These are phyloP conservation scores for Aspergillus aculeatinus DNA, from an alignment of 2,329 filamentous ascomycete genomes.

Conservation along the genomic window DNA sequence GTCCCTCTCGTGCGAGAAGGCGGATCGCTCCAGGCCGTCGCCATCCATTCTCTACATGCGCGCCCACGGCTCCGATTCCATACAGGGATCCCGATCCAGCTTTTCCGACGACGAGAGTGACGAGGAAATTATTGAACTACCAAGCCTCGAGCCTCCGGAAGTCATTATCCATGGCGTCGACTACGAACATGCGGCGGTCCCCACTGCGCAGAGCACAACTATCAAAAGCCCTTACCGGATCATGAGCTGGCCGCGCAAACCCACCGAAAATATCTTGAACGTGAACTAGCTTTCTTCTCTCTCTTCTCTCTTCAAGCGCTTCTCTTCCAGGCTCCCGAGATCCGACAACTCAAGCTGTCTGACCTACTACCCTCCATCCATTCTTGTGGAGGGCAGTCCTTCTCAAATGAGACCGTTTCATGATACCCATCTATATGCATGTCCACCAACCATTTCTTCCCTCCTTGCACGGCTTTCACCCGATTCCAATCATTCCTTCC, in stretches of 20 bases:
- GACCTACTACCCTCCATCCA: not conserved
- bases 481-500: not conserved
- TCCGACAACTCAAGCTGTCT: too few relatives aligned
- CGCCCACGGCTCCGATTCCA: conserved; percentile 30
- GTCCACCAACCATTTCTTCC: not conserved
- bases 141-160: conserved; percentile 26
- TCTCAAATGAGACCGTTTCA: not conserved
- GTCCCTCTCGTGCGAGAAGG: conserved; percentile 11
- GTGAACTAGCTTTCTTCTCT: not conserved
- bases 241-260: conserved; percentile 32
- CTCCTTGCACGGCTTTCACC: not conserved
- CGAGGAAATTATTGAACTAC: conserved; percentile 38
- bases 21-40: conserved; percentile 14
- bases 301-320: too few relatives aligned
- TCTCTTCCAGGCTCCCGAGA: not conserved
- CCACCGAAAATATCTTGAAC: conserved; percentile 7
- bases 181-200: conserved; percentile 32
- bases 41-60: conserved; percentile 36
- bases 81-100: conserved; percentile 16
- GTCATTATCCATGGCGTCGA: conserved; percentile 35
- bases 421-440: not conserved
- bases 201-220: conserved; percentile 28
- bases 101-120: conserved; percentile 30
- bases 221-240: conserved; percentile 30
- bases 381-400: not conserved